Percentiles rank a stretch among this genome's conserved stretches.
These are phyloP conservation scores for Suaeda aralocaspica DNA, from an alignment of 148 eudicot species.

Conservation along the genomic window DNA sequence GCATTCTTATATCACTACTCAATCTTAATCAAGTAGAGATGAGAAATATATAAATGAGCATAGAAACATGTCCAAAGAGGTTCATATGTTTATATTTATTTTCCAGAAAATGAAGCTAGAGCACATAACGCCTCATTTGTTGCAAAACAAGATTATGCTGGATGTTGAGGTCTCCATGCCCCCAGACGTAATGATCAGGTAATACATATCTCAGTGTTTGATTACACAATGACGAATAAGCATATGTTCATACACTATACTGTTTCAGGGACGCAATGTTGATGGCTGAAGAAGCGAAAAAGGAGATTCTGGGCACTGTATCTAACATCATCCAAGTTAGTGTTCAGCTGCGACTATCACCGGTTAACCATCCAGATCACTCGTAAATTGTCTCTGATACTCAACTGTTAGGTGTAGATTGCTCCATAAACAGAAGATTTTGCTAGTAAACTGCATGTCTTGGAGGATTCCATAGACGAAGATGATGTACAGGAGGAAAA, in stretches of 20 bases:
- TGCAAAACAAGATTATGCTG: conserved; percentile 68
- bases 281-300: conserved; percentile 68
- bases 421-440: conserved; percentile 1
- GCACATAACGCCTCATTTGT: conserved; percentile 60
- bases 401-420: not conserved
- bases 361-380: conserved; percentile 18
- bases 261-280: conserved; percentile 59
- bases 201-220: not conserved
- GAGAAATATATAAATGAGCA: no score
- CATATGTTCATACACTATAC: not conserved
- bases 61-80: not conserved
- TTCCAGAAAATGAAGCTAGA: conserved; percentile 65
- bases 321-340: conserved; percentile 46
- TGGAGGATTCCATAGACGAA: no score
- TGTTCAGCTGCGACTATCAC: conserved; percentile 50
- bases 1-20: no score
- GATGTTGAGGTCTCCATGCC: conserved; percentile 95
- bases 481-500: no score
- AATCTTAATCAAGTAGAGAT: no score
- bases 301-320: conserved; percentile 40
- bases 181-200: conserved; percentile 57
- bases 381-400: not conserved
- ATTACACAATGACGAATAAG: not conserved
- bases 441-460: no score
- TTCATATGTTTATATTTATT: not conserved